These are phyloP conservation scores for Pseudozyma thailandica DNA, from an alignment of 1,284 basidiomycete genomes.

Conservation along the genomic window DNA sequence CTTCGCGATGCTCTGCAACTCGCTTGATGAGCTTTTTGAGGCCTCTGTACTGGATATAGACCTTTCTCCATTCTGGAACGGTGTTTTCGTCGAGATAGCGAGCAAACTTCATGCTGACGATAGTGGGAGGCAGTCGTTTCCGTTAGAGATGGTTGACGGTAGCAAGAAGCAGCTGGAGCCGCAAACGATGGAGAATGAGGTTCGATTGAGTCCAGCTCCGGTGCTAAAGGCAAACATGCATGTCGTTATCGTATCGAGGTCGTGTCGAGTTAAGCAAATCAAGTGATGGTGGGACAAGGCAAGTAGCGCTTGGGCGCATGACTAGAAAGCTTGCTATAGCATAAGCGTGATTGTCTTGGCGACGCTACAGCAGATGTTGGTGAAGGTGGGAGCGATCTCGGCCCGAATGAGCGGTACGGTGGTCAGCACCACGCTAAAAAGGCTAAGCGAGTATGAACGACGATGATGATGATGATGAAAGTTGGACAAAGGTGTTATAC, in stretches of 20 bases:
- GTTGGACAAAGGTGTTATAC: too few relatives aligned
- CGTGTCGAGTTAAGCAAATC: background rate
- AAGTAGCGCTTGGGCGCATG: too few relatives aligned
- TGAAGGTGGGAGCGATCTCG: too few relatives aligned
- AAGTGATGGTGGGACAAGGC: conserved; percentile 1
- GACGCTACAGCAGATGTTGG: too few relatives aligned
- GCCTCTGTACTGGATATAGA: conserved; percentile 67
- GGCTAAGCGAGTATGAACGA: background rate
- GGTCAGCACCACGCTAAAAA: background rate
- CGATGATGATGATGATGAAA: conserved; percentile 1
- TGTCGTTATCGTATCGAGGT: background rate
- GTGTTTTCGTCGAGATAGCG: conserved; percentile 64
- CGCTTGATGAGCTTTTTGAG: conserved; percentile 69
- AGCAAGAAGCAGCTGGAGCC: too few relatives aligned
- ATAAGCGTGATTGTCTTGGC: too few relatives aligned
- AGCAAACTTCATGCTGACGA: conserved; percentile 49
- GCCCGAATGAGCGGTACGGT: too few relatives aligned
- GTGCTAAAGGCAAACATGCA: too few relatives aligned
- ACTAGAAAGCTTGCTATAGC: background rate
- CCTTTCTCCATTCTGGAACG: conserved; percentile 65
- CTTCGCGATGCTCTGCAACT: conserved; percentile 53
- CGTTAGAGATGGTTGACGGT: too few relatives aligned
- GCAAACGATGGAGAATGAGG: too few relatives aligned
- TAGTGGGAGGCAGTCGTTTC: too few relatives aligned
- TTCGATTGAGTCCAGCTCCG: too few relatives aligned